Base-by-base conservation (phyloP, 1,139 yeast genomes). In the Blastobotrys aristatus region DNA sequence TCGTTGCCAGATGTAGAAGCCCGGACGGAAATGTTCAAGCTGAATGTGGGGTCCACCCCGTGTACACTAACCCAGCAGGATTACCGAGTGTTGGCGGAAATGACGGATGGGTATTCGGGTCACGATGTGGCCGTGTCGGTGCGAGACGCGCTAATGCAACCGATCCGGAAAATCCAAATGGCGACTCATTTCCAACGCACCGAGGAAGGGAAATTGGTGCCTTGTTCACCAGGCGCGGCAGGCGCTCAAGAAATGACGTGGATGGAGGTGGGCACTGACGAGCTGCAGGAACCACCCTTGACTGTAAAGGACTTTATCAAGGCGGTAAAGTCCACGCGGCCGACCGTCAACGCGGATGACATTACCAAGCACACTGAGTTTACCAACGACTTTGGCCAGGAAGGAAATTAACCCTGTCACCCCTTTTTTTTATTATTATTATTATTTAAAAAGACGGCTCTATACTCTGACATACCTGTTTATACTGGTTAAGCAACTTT, bases 51-150 rank as follows among this genome's bases (percentile, higher is more conserved):
- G 2, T 79, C 79, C 36, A 90, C 95, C 1, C 95, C 96, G 0
- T 87, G 96, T 64, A 77, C 79, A 38, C 73, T 95, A 54, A 73
- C 81, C 0, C 73, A 79, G 36, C 82, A 79, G 48, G 97, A 94
- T 63, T 87, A 77, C 61, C 77, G 81, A 54, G 73, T 82, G 2
- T 73, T 94, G 53, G 97, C 95, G 0, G 89, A 85, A 52, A 84
- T 92, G 92, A 92, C 98, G 0, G 96, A 88, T 7, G 98, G 98
- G 10, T 92, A 92, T 65, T 88, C 97, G 0, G 99, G 99, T 47
- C 96, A 92, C 63, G 99, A 94, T 75, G 78, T 94, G 35, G 94
- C 97, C 0, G 97, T 92, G 37, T 95, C 90, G 16, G 98, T 94
- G 5, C 80, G 96, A 59, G 99, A 94, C 67, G 97, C 98, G 0